These are phyloP conservation scores for Hypoxylon fragiforme DNA, from an alignment of 495 filamentous ascomycete genomes.

Conservation along the genomic window DNA sequence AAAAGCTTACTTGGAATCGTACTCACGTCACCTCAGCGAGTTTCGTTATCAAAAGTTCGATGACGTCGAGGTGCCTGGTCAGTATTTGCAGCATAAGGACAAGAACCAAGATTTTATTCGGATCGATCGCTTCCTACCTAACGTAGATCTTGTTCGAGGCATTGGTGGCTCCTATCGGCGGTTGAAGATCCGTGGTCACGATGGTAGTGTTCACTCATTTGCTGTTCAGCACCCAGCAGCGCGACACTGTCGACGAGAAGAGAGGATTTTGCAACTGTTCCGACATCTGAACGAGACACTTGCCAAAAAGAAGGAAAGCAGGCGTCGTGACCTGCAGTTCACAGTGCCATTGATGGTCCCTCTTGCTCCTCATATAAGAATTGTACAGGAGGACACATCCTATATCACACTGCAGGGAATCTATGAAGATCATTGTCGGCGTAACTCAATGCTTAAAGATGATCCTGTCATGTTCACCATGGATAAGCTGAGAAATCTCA, in stretches of 20 bases:
- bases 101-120: conserved; percentile 98
- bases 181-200: conserved; percentile 95
- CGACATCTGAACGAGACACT: conserved; percentile 92
- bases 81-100: conserved; percentile 94
- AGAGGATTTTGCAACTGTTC: conserved; percentile 96
- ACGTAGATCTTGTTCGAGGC: conserved; percentile 86
- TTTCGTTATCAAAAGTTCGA: conserved; percentile 98
- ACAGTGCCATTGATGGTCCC: conserved; percentile 94
- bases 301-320: conserved; percentile 87
- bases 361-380: conserved; percentile 85
- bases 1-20: conserved; percentile 71
- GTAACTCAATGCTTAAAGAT: conserved; percentile 84
- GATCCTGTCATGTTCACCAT: conserved; percentile 93
- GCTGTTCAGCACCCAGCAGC: conserved; percentile 94
- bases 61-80: conserved; percentile 95
- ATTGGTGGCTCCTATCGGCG: conserved; percentile 88
- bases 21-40: conserved; percentile 88
- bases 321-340: conserved; percentile 92
- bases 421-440: conserved; percentile 92
- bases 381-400: conserved; percentile 92
- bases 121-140: conserved; percentile 93
- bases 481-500: conserved; percentile 80
- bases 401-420: conserved; percentile 93
- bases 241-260: conserved; percentile 87
- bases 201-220: conserved; percentile 92